Evolutionary conservation across 2,329 filamentous ascomycete species (phyloP), one percentile per base, ranked within the genome.

Genomic region (Ambrosiella beaveri): DNA sequence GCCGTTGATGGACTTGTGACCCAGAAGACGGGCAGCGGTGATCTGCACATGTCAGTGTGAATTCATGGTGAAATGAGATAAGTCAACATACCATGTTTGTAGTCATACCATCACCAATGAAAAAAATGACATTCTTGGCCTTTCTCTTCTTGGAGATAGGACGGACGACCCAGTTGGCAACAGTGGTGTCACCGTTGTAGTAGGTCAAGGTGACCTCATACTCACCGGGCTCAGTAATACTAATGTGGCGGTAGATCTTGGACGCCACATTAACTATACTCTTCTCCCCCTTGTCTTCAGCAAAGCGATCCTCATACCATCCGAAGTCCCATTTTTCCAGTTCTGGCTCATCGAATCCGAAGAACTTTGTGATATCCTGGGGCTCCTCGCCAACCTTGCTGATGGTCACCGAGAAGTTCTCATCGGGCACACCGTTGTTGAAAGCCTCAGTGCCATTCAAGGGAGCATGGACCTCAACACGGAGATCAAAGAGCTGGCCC

Each of bases 301-400:
- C 87, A 66, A 88, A 94, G 35, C 88, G 77, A 65, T 94, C 85
- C 73, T 91, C 88, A 66, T 79, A 91, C 85, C 85, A 93, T n/a
- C 76, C 76, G 67, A 93, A 93, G 63, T 82, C 78, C 88, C 88
- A 94, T 62, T 75, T 82, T 74, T 94, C 88, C 13, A 93, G 71
- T 67, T 80, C 70, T 17, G 87, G 84, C 67, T 91, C 86, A 1
- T 76, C 65, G 40, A 85, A 66, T n/a, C 75, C 74, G 71, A 93
- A 91, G 71, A 80, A 89, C 45, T 80, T 71, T 13, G 81, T 73
- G 45, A 82, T 80, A 59, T 75, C 71, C 66, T 79, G 71, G 35
- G 77, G 67, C 60, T 71, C 66, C 55, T 70, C 70, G 49, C 78
- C 80, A 58, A 80, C 78, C 71, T 86, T 88, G 60, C 75, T 72